Evolutionary conservation across 192 early-diverging fungal genomes (phyloP).

Genomic region (Coemansia javaensis): DNA sequence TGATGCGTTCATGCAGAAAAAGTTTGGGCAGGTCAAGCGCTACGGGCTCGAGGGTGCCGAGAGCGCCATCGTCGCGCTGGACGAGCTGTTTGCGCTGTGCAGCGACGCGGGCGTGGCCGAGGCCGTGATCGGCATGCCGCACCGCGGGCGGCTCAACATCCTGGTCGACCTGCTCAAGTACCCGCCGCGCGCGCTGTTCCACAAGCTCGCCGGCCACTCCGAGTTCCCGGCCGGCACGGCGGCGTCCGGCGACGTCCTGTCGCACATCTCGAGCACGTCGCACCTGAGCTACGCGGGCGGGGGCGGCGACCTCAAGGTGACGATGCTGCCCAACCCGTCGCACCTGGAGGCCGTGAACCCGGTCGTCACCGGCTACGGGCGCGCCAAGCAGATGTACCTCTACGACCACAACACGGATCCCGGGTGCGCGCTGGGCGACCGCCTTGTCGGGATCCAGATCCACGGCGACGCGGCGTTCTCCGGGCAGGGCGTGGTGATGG

Average conservation of each 20-base stretch:
- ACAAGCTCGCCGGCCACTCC: conserved; percentile 90
- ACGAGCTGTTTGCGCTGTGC: conserved; percentile 71
- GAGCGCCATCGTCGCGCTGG: conserved; percentile 88
- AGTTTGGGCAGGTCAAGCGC: conserved; percentile 92
- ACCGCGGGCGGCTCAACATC: conserved; percentile 92
- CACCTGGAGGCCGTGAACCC: conserved; percentile 97
- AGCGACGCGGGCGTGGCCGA: conserved; percentile 69
- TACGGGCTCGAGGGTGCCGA: conserved; percentile 97
- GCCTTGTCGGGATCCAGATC: conserved; percentile 89
- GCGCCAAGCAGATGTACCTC: conserved; percentile 87
- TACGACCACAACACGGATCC: conserved; percentile 60
- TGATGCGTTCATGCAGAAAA: conserved; percentile 97
- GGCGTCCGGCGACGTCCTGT: conserved; percentile 88
- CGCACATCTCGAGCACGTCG: conserved; percentile 80
- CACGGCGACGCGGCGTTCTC: conserved; percentile 91
- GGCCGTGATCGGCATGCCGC: conserved; percentile 91
- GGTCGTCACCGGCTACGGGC: conserved; percentile 91
- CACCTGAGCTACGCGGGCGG: conserved; percentile 64
- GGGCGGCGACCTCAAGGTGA: conserved; percentile 62
- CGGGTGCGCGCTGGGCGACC: conserved; percentile 85
- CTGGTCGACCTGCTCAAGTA: conserved; percentile 83
- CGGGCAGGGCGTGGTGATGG: conserved; percentile 91
- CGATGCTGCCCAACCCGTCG: conserved; percentile 94
- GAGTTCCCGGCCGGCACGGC: conserved; percentile 78
- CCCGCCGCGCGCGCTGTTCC: conserved; percentile 76